A percentile compares a stretch with the other conserved stretches of the same genome.
Evolutionary conservation across 2,329 filamentous ascomycete genomes (phyloP).

Genomic region (Colletotrichum liriopes): DNA sequence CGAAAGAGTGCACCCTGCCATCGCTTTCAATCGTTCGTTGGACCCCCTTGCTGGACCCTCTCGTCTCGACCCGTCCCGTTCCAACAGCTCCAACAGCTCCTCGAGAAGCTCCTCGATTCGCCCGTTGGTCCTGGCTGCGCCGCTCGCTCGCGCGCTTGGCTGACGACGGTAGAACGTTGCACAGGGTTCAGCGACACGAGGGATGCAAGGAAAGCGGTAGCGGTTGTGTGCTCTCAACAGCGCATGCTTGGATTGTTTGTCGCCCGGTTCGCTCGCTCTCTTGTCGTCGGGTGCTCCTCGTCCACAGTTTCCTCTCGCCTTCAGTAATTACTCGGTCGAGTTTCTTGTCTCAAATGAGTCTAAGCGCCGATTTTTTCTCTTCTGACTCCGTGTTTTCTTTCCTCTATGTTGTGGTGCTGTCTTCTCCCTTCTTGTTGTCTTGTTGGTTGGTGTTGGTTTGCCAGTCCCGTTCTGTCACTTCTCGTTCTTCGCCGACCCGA

Average conservation of each 20-base stretch:
- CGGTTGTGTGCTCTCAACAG: constrained; percentile 10
- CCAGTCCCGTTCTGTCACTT: constrained; percentile 19
- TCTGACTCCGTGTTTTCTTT: background rate
- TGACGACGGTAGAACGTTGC: constrained; percentile 13
- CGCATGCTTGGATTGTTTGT: constrained; percentile 7
- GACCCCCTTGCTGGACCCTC: background rate
- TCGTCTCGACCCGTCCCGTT: too few species aligned
- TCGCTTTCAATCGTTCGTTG: background rate
- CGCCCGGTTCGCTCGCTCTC: background rate
- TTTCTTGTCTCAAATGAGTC: background rate
- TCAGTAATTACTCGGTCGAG: background rate
- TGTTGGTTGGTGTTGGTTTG: background rate
- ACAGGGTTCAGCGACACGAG: constrained; percentile 6
- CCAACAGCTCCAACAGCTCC: background rate
- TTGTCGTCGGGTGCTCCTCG: background rate
- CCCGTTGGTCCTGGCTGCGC: constrained; percentile 6
- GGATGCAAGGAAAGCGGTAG: background rate
- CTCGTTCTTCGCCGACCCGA: constrained; percentile 30
- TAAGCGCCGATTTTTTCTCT: too few species aligned
- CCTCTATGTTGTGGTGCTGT: background rate
- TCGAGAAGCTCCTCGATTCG: constrained; percentile 4
- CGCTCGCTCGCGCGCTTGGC: constrained; percentile 10
- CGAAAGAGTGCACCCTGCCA: constrained; percentile 1
- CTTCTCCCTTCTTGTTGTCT: background rate
- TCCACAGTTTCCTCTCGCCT: background rate